Base-by-base conservation (phyloP, 2,329 filamentous ascomycete genomes). In the Cryphonectria carpinicola region DNA sequence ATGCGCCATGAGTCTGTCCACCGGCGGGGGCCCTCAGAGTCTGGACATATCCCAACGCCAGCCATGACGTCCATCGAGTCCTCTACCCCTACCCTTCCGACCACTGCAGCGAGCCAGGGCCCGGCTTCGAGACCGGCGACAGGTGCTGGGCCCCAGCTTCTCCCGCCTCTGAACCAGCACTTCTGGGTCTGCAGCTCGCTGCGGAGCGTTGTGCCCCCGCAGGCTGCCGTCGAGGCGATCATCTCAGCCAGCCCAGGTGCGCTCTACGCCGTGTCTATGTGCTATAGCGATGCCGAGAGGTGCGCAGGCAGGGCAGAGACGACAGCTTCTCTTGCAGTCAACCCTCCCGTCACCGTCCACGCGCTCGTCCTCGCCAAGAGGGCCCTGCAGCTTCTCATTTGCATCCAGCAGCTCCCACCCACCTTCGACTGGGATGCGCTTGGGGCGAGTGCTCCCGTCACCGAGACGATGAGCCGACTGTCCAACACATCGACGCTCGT, bases 331-430 rank as follows among this genome's bases (percentile, higher is more conserved):
- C 71, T 80, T n/a, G 70, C 74, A 5, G 72, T 72, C 39, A 72
- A 78, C 67, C 84, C 81, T 1, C 76, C 78, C 1, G 70, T 72
- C 22, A 78, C 76, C 0, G 80, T 80, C 37, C 86, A 88, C 74
- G 86, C 86, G 0, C 79, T 83, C 2, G 72, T 86, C 7, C 77
- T 88, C 1, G 85, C 85, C 2, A 82, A 81, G 69, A 80, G 82
- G 8, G 80, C 88, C 32, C 78, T 88, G 14, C 81, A 84, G 39
- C 73, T 87, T 4, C 80, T 80, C 2, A 79, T 82, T 17, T 84
- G 81, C 70, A 78, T 87, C 14, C 85, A 87, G 75, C 82, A 84
- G 41, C 76, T 86, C 43, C 79, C 81, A 0, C 81, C 81, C 0
- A 70, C 71, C 43, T 77, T 77, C 25, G 73, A 79, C 39, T 72